phyloP scores from a whole-genome alignment of 305 asterid genomes.

The Fraxinus dipetala region DNA sequence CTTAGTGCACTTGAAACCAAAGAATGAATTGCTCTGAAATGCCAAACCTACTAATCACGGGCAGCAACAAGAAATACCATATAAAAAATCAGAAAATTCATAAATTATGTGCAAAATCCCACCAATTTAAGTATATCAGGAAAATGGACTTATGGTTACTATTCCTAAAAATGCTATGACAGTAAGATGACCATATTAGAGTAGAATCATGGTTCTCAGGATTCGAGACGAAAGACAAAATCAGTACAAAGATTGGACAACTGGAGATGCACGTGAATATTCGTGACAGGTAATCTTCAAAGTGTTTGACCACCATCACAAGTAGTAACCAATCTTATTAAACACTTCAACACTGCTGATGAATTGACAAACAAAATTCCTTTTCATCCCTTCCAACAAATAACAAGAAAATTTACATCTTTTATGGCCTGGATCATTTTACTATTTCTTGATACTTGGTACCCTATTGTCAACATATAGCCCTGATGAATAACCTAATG shows the following conservation, averaged over 20 bases:
- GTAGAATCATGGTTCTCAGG: background rate
- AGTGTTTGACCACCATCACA: background rate
- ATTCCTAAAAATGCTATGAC: background rate
- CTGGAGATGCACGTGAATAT: background rate
- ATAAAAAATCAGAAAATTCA: constrained; percentile 14
- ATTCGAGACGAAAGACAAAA: background rate
- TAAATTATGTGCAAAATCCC: background rate
- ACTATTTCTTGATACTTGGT: background rate
- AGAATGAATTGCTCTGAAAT: constrained; percentile 76
- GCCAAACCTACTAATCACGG: constrained; percentile 78
- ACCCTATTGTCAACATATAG: background rate
- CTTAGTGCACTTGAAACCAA: constrained; percentile 75
- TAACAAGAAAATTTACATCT: background rate
- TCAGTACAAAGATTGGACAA: background rate
- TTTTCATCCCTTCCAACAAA: background rate
- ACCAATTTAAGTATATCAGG: background rate
- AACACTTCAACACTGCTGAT: background rate
- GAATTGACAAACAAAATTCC: background rate
- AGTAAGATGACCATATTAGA: background rate
- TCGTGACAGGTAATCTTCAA: background rate
- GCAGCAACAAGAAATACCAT: constrained; percentile 33
- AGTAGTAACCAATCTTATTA: background rate
- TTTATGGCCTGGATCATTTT: background rate
- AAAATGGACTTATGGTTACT: background rate
- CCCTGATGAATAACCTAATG: background rate